These are phyloP conservation scores for Conringia planisiliqua DNA, from an alignment of 345 rosid genomes.

Conservation along the genomic window DNA sequence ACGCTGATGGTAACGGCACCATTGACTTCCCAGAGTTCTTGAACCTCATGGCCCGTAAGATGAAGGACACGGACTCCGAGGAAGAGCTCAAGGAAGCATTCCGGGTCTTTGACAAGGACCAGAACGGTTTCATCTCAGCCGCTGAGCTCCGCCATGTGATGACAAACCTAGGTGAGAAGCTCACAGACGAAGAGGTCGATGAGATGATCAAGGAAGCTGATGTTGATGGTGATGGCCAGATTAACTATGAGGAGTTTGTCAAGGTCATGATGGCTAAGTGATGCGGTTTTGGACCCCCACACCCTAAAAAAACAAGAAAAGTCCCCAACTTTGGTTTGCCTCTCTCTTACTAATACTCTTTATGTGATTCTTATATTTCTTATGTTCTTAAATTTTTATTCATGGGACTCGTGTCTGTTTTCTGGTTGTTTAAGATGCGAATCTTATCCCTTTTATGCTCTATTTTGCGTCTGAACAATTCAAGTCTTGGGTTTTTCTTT, in stretches of 20 bases:
- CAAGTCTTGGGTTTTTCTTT: neutral
- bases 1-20: conserved; percentile 82
- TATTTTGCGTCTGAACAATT: conserved; percentile 9
- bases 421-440: conserved; percentile 13
- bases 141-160: conserved; percentile 90
- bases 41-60: conserved; percentile 84
- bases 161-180: conserved; percentile 86
- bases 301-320: no score
- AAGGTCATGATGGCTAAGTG: conserved; percentile 92
- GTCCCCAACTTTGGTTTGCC: neutral
- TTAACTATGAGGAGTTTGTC: conserved; percentile 80
- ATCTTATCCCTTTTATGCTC: conserved; percentile 10
- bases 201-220: conserved; percentile 91
- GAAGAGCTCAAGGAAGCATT: conserved; percentile 91
- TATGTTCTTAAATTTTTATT: conserved; percentile 1
- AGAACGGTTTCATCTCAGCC: conserved; percentile 81
- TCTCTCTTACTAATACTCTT: neutral
- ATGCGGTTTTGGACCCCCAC: conserved; percentile 7
- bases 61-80: conserved; percentile 87
- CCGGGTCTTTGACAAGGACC: conserved; percentile 84
- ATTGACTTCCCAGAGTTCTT: conserved; percentile 82
- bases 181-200: conserved; percentile 78
- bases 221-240: conserved; percentile 84
- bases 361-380: conserved; percentile 27
- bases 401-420: conserved; percentile 20